A percentile compares a stretch with the other conserved stretches of the same genome.
Conservation (phyloP, 169 alveolate genomes). For the Plasmodium gallinaceum region DNA sequence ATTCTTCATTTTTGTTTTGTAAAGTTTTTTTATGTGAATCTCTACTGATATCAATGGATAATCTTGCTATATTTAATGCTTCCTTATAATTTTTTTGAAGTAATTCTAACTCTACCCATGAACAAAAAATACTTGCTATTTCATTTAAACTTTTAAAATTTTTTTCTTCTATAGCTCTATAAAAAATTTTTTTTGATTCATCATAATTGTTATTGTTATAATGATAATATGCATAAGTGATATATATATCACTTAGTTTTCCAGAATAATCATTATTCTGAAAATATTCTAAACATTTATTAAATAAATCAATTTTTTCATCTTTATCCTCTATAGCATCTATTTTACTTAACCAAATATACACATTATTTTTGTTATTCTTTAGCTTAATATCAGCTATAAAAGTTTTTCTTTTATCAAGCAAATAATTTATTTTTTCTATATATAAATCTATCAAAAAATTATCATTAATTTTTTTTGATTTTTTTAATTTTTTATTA, state of each 20-base stretch:
- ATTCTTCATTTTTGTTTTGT: neutral
- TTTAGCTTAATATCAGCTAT: conserved; percentile 74
- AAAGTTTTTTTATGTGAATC: neutral
- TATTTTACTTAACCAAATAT: conserved; percentile 59
- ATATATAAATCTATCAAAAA: conserved; percentile 49
- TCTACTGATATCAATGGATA: conserved; percentile 20
- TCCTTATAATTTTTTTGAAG: conserved; percentile 45
- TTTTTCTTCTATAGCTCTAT: conserved; percentile 26
- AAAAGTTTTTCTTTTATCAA: conserved; percentile 39
- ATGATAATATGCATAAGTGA: conserved; percentile 56
- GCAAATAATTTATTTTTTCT: conserved; percentile 63
- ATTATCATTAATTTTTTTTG: neutral
- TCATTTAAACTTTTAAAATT: conserved; percentile 31
- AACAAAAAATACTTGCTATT: conserved; percentile 50
- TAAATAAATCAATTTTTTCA: conserved; percentile 37
- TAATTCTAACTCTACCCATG: conserved; percentile 64
- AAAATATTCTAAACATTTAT: conserved; percentile 40
- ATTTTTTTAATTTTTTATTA: neutral
- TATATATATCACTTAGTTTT: conserved; percentile 56
- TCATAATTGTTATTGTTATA: conserved; percentile 29
- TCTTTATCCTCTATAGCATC: conserved; percentile 27
- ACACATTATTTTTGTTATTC: conserved; percentile 58
- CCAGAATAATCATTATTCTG: conserved; percentile 41
- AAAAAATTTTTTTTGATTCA: conserved; percentile 25
- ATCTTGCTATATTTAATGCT: conserved; percentile 49